Percentiles rank a stretch among this genome's conserved stretches.
Evolutionary conservation across 2,329 filamentous ascomycete species (phyloP).

Genomic region (Clonostachys rosea): DNA sequence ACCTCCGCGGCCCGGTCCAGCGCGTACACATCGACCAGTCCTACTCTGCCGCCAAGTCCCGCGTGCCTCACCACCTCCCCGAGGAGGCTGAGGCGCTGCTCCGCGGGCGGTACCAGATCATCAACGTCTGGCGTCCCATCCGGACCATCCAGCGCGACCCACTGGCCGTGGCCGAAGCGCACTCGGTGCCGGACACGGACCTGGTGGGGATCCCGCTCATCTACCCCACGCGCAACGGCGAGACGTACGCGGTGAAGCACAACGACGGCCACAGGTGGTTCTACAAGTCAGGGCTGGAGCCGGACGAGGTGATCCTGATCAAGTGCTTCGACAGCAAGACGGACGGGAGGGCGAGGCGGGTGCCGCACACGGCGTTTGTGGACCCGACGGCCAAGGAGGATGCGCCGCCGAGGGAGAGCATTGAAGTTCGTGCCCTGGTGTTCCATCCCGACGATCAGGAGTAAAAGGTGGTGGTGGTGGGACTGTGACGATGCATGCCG

Average conservation of each 20-base stretch:
- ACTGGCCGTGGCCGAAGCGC: constrained; percentile 45
- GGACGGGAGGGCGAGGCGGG: constrained; percentile 45
- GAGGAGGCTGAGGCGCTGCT: constrained; percentile 36
- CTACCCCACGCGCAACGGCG: constrained; percentile 43
- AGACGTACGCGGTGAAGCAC: constrained; percentile 40
- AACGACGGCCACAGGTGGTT: constrained; percentile 42
- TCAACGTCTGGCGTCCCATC: constrained; percentile 50
- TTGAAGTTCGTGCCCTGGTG: constrained; percentile 50
- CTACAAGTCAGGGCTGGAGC: constrained; percentile 44
- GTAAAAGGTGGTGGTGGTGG: background rate
- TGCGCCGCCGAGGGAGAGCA: constrained; percentile 51
- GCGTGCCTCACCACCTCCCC: constrained; percentile 33
- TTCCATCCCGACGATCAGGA: constrained; percentile 27
- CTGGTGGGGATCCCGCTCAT: constrained; percentile 42
- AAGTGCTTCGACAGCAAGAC: constrained; percentile 58
- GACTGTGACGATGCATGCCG: background rate
- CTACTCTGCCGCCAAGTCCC: constrained; percentile 35
- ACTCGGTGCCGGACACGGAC: constrained; percentile 42
- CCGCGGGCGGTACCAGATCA: constrained; percentile 41
- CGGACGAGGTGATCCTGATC: constrained; percentile 51
- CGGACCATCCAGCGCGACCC: constrained; percentile 47
- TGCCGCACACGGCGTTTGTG: constrained; percentile 52
- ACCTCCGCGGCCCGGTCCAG: constrained; percentile 26
- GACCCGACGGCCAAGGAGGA: constrained; percentile 30
- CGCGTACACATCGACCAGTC: constrained; percentile 55